Conservation (phyloP, 768 basidiomycete species). For the Cystofilobasidium ferigula region DNA sequence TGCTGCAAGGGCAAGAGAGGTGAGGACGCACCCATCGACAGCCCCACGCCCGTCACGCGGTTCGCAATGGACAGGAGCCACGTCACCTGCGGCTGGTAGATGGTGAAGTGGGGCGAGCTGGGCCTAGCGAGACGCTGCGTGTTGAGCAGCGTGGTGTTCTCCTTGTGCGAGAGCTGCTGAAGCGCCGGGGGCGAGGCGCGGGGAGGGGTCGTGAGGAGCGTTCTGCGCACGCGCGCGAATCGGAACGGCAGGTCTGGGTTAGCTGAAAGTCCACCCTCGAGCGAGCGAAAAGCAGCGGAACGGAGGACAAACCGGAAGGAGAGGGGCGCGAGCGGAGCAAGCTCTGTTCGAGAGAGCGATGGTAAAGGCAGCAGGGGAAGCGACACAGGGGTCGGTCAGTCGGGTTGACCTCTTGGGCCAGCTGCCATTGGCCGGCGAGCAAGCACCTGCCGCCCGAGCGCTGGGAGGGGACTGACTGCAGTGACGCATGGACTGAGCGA, state of each 20-base stretch:
- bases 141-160: conserved; percentile 57
- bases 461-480: conserved; percentile 3
- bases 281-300: background rate
- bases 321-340: conserved; percentile 2
- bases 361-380: background rate
- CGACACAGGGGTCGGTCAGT: background rate
- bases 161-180: conserved; percentile 31
- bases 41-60: conserved; percentile 68
- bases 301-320: background rate
- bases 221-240: background rate
- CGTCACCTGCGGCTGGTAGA: conserved; percentile 90
- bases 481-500: conserved; percentile 2
- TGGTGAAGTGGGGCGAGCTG: conserved; percentile 85
- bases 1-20: background rate
- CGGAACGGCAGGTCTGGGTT: background rate
- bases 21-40: conserved; percentile 61
- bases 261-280: background rate
- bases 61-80: conserved; percentile 78
- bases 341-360: background rate
- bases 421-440: background rate
- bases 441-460: background rate
- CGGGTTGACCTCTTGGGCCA: background rate
- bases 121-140: conserved; percentile 79
- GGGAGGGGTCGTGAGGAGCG: conserved; percentile 19
- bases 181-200: conserved; percentile 29